Evolutionary conservation across 352 stramenopile genomes (phyloP), one percentile per base, ranked within the genome.

Genomic region (Phytopythium litorale): DNA sequence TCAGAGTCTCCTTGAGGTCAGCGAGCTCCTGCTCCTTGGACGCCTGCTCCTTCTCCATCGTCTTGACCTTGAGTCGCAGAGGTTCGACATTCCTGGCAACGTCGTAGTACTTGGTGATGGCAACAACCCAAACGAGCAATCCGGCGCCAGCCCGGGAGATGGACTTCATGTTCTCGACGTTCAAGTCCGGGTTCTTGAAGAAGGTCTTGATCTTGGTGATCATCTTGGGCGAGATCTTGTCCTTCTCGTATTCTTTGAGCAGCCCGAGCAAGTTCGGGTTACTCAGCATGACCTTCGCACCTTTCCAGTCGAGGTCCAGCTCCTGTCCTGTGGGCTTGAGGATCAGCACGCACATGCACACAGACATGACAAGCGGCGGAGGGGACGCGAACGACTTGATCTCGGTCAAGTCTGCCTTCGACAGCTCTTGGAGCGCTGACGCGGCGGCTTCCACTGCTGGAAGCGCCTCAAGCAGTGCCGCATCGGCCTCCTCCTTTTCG

Each of bases 31-130:
- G 89, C 53, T 98, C 94, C 60, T 97, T 96, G 23, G 96, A 65
- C 0, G 79, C 79, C 60, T 98, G 92, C 60, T 98, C 89, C 60
- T 98, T 98, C 60, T 97, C 88, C 81, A 96, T 92, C 0, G 91
- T 88, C 58, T 96, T 97, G 4, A 98, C 94, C 60, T 98, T 97
- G 19, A 87, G 71, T 46, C 84, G 79, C 42, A 98, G 64, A 0
- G 96, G 96, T 37, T 98, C 92, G 4, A 98, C 96, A 55, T 98
- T 98, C 54, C 93, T 93, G 11, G 96, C 94, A 12, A 98, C 91
- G 37, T 98, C 92, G 61, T 98, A 94, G 71, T 98, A 98, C 62
- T 98, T 98, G 49, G 96, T 84, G 60, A 98, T 97, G 21, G 95
- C 96, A 15, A 96, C 79, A 15, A 98, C 92, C 96, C 96, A 98